Conservation (phyloP, 73 alveolate species). For the Symbiodinium pilosum region DNA sequence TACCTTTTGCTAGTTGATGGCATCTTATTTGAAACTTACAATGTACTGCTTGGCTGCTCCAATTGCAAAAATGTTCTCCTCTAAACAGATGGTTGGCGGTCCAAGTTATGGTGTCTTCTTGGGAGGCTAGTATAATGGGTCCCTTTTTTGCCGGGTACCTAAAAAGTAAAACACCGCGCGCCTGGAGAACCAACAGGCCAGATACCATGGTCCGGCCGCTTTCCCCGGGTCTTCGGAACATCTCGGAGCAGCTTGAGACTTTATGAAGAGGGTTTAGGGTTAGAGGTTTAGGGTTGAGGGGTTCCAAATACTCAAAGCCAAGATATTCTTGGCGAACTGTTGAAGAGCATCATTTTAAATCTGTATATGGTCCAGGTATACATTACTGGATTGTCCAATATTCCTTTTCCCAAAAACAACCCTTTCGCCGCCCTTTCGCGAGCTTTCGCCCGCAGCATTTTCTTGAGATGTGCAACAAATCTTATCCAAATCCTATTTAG, state of each 20-base stretch:
- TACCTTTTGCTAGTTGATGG: too few species aligned
- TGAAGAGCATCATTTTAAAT: background rate
- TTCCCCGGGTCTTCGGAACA: constrained; percentile 19
- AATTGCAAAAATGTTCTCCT: too few species aligned
- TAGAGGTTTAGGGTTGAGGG: background rate
- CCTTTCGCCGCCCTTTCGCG: too few species aligned
- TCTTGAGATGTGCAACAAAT: too few species aligned
- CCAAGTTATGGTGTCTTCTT: too few species aligned
- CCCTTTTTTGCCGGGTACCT: too few species aligned
- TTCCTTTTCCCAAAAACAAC: background rate
- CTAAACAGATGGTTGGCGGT: too few species aligned
- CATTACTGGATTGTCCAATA: background rate
- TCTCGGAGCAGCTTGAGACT: background rate
- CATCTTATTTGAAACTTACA: too few species aligned
- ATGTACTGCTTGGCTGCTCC: too few species aligned
- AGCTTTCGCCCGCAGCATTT: too few species aligned
- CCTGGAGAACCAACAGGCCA: constrained; percentile 88
- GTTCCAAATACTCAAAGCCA: background rate
- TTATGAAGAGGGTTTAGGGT: background rate
- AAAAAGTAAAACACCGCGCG: background rate
- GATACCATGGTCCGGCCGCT: constrained; percentile 85
- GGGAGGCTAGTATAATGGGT: too few species aligned
- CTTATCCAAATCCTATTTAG: too few species aligned
- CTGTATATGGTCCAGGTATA: background rate
- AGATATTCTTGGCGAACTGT: background rate